Evolutionary conservation across 257 asterid genomes (phyloP).

Genomic region (Petrea volubilis): DNA sequence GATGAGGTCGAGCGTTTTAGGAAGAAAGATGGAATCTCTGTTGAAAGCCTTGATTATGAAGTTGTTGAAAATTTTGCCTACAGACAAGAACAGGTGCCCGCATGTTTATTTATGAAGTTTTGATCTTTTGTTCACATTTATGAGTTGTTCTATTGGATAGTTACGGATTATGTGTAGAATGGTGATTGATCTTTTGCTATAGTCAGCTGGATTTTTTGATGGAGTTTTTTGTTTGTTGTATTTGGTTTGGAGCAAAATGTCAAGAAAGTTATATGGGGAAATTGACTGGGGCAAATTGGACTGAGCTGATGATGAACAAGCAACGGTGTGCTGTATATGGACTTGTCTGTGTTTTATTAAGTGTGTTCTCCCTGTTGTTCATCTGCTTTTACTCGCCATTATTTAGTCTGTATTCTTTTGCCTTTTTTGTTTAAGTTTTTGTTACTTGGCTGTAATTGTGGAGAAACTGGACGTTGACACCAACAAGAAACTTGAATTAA

Average conservation of each 20-base stretch:
- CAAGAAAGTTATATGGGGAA: neutral
- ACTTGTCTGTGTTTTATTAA: neutral
- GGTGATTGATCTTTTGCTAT: constrained; percentile 1
- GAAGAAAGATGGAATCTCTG: constrained; percentile 49
- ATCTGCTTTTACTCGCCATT: neutral
- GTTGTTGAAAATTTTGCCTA: constrained; percentile 86
- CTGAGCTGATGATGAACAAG: neutral
- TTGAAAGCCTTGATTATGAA: constrained; percentile 97
- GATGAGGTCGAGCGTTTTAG: constrained; percentile 37
- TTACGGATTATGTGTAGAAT: neutral
- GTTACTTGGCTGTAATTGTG: neutral
- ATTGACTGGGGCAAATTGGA: neutral
- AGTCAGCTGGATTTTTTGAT: neutral
- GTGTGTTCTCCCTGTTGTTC: neutral
- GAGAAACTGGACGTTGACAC: neutral
- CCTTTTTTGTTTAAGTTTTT: neutral
- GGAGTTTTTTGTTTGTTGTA: neutral
- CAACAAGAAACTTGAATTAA: constrained; percentile 16
- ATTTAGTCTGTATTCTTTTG: neutral
- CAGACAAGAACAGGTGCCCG: constrained; percentile 78
- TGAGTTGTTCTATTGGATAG: neutral
- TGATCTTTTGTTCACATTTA: neutral
- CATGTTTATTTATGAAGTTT: neutral
- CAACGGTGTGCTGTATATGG: neutral
- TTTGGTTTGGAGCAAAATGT: neutral